phyloP scores from a whole-genome alignment of 106 monocot species.

The Xerophyta viscosa region DNA sequence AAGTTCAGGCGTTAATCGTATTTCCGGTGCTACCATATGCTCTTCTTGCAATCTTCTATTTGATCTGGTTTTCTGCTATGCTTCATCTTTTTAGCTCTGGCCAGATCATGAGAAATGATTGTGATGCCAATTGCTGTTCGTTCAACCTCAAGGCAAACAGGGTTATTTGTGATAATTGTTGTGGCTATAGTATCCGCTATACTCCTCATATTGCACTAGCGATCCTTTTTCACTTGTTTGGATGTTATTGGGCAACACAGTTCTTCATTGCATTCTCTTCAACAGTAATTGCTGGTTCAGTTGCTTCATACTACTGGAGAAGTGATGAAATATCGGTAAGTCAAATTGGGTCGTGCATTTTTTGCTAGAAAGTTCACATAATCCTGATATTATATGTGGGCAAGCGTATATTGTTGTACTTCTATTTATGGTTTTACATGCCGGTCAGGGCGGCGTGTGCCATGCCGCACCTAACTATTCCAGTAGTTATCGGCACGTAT shows the following conservation, averaged over 20 bases:
- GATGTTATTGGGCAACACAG: constrained; percentile 95
- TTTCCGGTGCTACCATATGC: constrained; percentile 82
- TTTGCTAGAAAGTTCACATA: background rate
- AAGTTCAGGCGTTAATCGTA: constrained; percentile 96
- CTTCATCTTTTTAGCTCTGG: constrained; percentile 97
- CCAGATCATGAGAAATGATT: constrained; percentile 69
- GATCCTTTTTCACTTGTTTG: constrained; percentile 94
- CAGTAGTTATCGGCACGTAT: too few relatives aligned
- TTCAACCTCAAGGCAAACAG: constrained; percentile 78
- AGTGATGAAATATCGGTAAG: constrained; percentile 92
- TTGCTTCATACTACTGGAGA: constrained; percentile 96
- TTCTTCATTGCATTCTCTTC: constrained; percentile 82
- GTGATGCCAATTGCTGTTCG: constrained; percentile 83
- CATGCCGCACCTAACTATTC: too few relatives aligned
- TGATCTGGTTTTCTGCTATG: constrained; percentile 95
- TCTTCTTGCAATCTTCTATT: constrained; percentile 84
- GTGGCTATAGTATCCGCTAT: constrained; percentile 87
- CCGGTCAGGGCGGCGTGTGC: too few relatives aligned
- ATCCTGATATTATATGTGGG: too few relatives aligned
- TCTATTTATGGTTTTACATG: too few relatives aligned
- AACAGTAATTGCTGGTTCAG: constrained; percentile 93
- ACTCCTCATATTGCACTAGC: constrained; percentile 83
- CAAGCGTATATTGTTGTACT: too few relatives aligned
- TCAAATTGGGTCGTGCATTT: background rate
- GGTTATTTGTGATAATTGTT: constrained; percentile 89